Evolutionary conservation across 2,329 filamentous ascomycete genomes (phyloP), one percentile per base, ranked within the genome.

Genomic region (Myriosclerotinia scirpicola): DNA sequence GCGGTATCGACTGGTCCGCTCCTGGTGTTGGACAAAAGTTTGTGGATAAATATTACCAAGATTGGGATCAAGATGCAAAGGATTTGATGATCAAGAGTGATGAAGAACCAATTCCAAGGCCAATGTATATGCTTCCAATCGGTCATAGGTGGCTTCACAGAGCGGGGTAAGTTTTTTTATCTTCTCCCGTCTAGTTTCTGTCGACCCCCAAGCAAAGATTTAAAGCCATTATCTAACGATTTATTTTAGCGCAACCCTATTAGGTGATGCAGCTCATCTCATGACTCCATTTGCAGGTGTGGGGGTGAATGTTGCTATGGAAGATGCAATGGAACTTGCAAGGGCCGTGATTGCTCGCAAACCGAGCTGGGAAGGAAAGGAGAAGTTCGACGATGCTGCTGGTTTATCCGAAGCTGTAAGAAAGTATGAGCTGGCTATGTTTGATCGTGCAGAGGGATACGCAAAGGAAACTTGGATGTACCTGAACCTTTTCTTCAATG

Each of bases 251-350:
- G 73, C 81, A 17, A 81, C 82, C 1, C 72, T 84, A 40, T 71
- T 83, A n/a, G 82, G 82, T 4, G 81, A 83, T 70, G 79, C 81
- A 6, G 81, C 81, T 12, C 81, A 83, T 70, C 67, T 82, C 11
- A 80, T 80, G 78, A 78, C 78, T 3, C 79, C 79, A 1, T 61
- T 61, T 40, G 77, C 77, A 2, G 81, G 81, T 7, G 80, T 80
- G 36, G 81, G 81, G 3, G 81, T 82, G 34, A 83, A 83, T 69
- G 69, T 78, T 5, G 80, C 77, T 2, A 80, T 83, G 79, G 72
- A 73, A 26, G 81, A 83, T 73, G 76, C 79, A 15, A 67, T 81
- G 54, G 73, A 80, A 26, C 73, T 84, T 14, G 80, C 77, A 5
- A 61, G 58, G 11, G 58, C 58, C 50, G 8, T 61, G 3, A 61